These are phyloP conservation scores for Fusarium begoniae DNA, from an alignment of 2,329 filamentous ascomycete species.

Conservation along the genomic window DNA sequence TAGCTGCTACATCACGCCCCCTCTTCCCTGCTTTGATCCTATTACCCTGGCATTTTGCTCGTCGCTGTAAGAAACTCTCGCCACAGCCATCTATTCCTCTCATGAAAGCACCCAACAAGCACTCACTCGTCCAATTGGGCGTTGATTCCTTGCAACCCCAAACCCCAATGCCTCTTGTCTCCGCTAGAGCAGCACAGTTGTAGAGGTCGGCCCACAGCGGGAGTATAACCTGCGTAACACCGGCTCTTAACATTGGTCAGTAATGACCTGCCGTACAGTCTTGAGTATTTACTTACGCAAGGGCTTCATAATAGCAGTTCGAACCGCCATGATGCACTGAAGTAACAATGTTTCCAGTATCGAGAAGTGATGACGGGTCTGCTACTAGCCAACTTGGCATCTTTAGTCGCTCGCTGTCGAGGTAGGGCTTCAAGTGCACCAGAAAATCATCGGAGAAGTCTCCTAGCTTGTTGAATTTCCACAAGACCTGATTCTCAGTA, in stretches of 20 bases:
- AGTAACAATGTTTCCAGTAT: constrained; percentile 39
- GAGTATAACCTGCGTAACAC: constrained; percentile 57
- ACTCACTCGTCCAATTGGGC: constrained; percentile 43
- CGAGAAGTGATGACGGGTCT: constrained; percentile 46
- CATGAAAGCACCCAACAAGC: constrained; percentile 42
- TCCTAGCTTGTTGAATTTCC: constrained; percentile 40
- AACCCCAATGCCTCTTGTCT: constrained; percentile 54
- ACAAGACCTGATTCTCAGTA: constrained; percentile 43
- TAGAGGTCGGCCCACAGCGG: constrained; percentile 58
- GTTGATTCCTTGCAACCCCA: constrained; percentile 50
- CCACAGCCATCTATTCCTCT: neutral
- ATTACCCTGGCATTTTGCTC: neutral
- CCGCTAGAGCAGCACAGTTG: constrained; percentile 54
- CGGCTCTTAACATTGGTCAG: constrained; percentile 39
- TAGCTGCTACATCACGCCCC: neutral
- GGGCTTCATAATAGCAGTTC: constrained; percentile 32
- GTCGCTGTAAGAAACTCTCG: neutral
- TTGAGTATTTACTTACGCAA: constrained; percentile 9
- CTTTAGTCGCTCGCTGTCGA: constrained; percentile 24
- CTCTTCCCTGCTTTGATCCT: neutral
- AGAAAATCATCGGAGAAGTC: constrained; percentile 16
- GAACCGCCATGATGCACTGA: constrained; percentile 37
- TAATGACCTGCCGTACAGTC: accelerated
- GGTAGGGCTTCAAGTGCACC: constrained; percentile 4
- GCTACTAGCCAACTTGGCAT: constrained; percentile 42